Evolutionary conservation across 2,329 filamentous ascomycete genomes (phyloP), one percentile per base, ranked within the genome.

Genomic region (Alternaria sp.): DNA sequence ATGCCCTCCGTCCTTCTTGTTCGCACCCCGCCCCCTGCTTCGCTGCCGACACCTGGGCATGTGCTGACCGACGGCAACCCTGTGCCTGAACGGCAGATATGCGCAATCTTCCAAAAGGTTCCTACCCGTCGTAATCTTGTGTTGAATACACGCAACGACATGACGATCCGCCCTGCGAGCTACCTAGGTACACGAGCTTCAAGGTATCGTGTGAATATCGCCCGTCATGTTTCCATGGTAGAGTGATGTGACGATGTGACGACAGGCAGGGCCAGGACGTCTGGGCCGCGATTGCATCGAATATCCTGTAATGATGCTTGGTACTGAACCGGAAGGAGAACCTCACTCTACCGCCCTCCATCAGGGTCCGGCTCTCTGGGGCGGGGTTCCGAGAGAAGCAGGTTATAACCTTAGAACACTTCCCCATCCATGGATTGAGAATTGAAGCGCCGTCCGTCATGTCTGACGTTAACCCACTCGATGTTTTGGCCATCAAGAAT

Each of bases 401-500:
- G 59, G 28, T 46, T 64, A 62, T 64, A 64, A 62, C 6, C 44
- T 21, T 23, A n/a, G 49, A 36, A 36, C 9, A 19, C 15, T 19
- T 51, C 21, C 21, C 47, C 32, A 17, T 21, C 9, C 44, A 26
- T 21, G 36, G 21, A 17, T 6, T 36, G 55, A 21, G 7, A 28
- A 17, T n/a, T 36, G 12, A 51, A 47, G 4, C 10, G 12, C 13
- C 12, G 21, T 21, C 12, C 30, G 51, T 10, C 26, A 73, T 72
- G 69, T 52, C 67, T n/a, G 46, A 56, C 4, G 19, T 68, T 26
- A 76, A 71, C 49, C 65, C 74, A 50, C 66, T 70, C 44, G 76
- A 77, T 56, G 19, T 70, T 50, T 57, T 80, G 47, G 80, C 81
- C n/a, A 80, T 84, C 67, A 76, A 75, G 45, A 83, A 83, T 66